Conservation (phyloP, 192 early-diverging fungal species). For the Coemansia sp. region DNA sequence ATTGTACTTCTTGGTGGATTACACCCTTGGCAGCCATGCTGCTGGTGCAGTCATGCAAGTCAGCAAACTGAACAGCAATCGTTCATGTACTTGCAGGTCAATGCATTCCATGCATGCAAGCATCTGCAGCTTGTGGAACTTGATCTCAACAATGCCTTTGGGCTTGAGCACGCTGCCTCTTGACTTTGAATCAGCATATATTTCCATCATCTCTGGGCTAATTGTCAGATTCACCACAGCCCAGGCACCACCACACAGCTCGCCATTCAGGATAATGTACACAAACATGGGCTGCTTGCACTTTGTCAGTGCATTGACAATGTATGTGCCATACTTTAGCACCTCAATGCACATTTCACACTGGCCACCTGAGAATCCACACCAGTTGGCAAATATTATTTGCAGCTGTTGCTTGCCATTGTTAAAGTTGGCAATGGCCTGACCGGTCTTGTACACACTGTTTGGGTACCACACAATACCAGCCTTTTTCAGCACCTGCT, state of each 20-base stretch:
- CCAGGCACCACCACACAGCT: conserved; percentile 98
- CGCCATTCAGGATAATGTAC: conserved; percentile 90
- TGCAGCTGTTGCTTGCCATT: conserved; percentile 96
- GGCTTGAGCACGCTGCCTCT: conserved; percentile 96
- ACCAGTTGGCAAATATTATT: conserved; percentile 99
- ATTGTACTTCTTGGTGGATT: conserved; percentile 74
- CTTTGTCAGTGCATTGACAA: conserved; percentile 90
- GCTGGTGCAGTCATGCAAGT: conserved; percentile 92
- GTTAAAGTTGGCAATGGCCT: conserved; percentile 98
- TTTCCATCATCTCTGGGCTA: conserved; percentile 98
- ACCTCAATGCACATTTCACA: conserved; percentile 98
- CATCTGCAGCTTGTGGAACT: conserved; percentile 91
- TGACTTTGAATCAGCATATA: conserved; percentile 91
- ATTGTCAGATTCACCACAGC: conserved; percentile 96
- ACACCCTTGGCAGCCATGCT: conserved; percentile 95
- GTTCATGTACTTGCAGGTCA: conserved; percentile 68
- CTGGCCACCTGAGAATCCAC: conserved; percentile 98
- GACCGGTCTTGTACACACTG: conserved; percentile 97
- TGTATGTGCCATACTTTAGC: conserved; percentile 94
- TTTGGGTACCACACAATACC: conserved; percentile 98
- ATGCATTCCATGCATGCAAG: conserved; percentile 90
- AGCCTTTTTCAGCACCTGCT: conserved; percentile 87
- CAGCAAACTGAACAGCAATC: conserved; percentile 92
- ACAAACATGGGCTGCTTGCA: conserved; percentile 98
- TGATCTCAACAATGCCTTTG: conserved; percentile 97